Percentiles rank a stretch among this genome's conserved stretches.
Evolutionary conservation across 2,329 filamentous ascomycete genomes (phyloP).

Genomic region (Alternaria solani): DNA sequence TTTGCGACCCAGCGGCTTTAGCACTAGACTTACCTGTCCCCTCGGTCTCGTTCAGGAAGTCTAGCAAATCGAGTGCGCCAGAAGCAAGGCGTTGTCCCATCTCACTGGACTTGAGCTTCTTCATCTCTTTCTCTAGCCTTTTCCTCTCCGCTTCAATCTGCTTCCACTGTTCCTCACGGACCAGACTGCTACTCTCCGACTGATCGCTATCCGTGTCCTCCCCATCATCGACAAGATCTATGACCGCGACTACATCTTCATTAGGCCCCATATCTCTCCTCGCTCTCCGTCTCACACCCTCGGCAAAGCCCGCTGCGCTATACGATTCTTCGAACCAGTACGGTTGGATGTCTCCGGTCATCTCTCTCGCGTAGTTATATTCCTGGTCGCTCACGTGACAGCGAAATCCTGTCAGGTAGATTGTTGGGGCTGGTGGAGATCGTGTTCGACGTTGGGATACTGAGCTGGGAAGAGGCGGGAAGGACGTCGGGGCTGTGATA

Average conservation of each 20-base stretch:
- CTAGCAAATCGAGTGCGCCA: neutral
- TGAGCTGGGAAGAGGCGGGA: neutral
- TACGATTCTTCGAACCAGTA: conserved; percentile 9
- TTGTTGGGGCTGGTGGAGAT: neutral
- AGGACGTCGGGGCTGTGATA: fast-evolving
- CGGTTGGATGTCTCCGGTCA: neutral
- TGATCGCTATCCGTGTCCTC: neutral
- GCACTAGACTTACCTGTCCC: neutral
- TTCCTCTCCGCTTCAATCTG: neutral
- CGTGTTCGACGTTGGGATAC: too few relatives aligned
- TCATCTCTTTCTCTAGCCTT: neutral
- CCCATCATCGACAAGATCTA: neutral
- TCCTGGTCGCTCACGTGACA: conserved; percentile 1
- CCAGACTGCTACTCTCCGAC: neutral
- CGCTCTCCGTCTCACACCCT: neutral
- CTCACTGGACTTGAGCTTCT: neutral
- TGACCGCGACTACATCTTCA: neutral
- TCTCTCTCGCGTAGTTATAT: neutral
- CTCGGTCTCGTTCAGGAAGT: neutral
- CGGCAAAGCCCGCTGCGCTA: neutral
- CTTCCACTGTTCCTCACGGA: neutral
- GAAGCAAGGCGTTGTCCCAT: too few relatives aligned
- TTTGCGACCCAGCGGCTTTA: neutral
- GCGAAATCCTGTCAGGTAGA: conserved; percentile 8
- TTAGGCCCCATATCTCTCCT: neutral